Percentiles rank a stretch among this genome's conserved stretches.
Evolutionary conservation across 768 basidiomycete species (phyloP).

Genomic region (Cystoderma amianthinum): DNA sequence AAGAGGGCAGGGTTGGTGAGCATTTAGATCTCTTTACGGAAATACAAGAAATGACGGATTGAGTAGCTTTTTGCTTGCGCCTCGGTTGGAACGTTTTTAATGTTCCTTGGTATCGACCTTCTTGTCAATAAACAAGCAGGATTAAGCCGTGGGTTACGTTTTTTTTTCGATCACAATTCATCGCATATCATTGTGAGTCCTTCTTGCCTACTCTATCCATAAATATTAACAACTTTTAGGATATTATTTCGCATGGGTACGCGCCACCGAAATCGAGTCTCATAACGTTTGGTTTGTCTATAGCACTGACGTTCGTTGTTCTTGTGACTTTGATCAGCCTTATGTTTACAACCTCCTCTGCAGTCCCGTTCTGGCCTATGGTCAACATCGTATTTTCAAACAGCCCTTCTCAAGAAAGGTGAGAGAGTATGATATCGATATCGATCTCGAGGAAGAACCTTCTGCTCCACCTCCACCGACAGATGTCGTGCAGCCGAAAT

Average conservation of each 20-base stretch:
- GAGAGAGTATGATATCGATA: no score
- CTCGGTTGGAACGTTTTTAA: slow-evolving; percentile 57
- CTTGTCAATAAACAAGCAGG: slow-evolving; percentile 50
- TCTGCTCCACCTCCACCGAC: no score
- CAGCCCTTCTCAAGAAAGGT: slow-evolving; percentile 36
- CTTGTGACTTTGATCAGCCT: background rate
- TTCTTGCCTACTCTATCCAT: slow-evolving; percentile 2
- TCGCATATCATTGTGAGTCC: slow-evolving; percentile 46
- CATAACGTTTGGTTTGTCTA: slow-evolving; percentile 44
- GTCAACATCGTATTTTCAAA: slow-evolving; percentile 46
- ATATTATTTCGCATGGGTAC: slow-evolving; percentile 40
- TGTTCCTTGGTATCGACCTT: slow-evolving; percentile 49
- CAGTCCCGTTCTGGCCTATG: slow-evolving; percentile 47
- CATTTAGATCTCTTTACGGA: no score
- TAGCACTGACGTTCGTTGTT: slow-evolving; percentile 47
- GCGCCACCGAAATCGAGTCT: slow-evolving; percentile 41
- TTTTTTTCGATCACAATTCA: slow-evolving; percentile 55
- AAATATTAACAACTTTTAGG: slow-evolving; percentile 21
- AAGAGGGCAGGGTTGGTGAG: background rate
- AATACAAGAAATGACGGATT: no score
- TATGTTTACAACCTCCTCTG: slow-evolving; percentile 1
- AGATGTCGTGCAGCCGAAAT: no score
- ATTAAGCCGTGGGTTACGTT: slow-evolving; percentile 57
- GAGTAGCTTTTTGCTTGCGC: slow-evolving; percentile 42
- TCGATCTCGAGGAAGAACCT: no score